Conservation (phyloP, 495 filamentous ascomycete genomes). For the Cetradonia linearis region DNA sequence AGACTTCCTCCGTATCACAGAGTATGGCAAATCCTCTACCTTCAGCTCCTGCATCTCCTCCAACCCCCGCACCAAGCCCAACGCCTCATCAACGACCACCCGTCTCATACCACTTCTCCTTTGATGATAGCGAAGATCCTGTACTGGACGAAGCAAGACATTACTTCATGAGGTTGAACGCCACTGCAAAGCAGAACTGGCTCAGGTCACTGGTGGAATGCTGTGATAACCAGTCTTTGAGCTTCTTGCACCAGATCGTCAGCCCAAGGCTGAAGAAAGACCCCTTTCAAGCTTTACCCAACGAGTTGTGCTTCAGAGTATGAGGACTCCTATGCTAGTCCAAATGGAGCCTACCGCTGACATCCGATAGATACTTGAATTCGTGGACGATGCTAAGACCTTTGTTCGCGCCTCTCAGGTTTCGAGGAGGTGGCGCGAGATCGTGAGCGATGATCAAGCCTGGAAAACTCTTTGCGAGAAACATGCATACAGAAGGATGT, state of each 20-base stretch:
- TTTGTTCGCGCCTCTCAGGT: constrained; percentile 88
- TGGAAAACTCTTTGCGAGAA: constrained; percentile 96
- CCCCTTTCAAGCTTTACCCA: constrained; percentile 79
- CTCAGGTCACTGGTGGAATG: constrained; percentile 78
- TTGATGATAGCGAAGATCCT: constrained; percentile 47
- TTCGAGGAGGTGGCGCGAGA: constrained; percentile 81
- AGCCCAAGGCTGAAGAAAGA: constrained; percentile 90
- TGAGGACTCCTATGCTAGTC: constrained; percentile 10
- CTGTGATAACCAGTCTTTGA: constrained; percentile 87
- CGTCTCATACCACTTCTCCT: constrained; percentile 42
- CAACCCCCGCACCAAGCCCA: constrained; percentile 58
- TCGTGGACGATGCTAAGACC: constrained; percentile 88
- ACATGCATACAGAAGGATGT: constrained; percentile 66
- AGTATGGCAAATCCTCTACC: constrained; percentile 41
- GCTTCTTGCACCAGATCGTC: constrained; percentile 89
- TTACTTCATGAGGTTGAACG: constrained; percentile 45
- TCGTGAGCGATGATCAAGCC: constrained; percentile 90
- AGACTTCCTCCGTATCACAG: constrained; percentile 44
- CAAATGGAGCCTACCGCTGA: constrained; percentile 1
- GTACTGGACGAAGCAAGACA: constrained; percentile 45
- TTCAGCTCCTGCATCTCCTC: constrained; percentile 58
- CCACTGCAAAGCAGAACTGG: constrained; percentile 49
- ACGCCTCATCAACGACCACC: constrained; percentile 50
- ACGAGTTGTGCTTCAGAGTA: constrained; percentile 85
- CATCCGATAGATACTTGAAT: constrained; percentile 63